phyloP scores from a whole-genome alignment of 345 rosid genomes.

The Citrus medica region DNA sequence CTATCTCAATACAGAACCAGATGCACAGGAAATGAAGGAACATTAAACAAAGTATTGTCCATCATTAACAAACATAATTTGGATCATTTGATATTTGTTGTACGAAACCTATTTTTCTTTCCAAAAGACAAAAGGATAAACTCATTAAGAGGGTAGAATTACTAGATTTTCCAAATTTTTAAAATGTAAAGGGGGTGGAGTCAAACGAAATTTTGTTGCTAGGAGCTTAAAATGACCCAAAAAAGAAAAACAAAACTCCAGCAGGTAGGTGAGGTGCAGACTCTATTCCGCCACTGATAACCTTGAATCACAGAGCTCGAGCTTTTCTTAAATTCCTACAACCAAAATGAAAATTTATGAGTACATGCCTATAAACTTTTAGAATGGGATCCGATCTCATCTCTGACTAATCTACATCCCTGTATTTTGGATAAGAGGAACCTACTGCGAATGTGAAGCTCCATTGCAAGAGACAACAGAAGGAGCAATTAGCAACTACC shows the following conservation, averaged over 20 bases:
- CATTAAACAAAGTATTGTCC: background rate
- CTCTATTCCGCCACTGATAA: background rate
- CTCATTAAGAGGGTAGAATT: background rate
- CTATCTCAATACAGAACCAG: background rate
- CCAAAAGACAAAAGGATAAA: background rate
- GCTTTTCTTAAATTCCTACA: background rate
- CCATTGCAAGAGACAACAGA: background rate
- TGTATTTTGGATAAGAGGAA: background rate
- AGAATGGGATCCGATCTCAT: background rate
- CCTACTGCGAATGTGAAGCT: background rate
- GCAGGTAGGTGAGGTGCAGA: background rate
- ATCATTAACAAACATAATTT: background rate
- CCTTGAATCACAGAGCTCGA: background rate
- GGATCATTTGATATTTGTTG: background rate
- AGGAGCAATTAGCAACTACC: background rate
- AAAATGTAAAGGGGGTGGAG: background rate
- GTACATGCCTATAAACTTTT: background rate
- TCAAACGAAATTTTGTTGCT: background rate
- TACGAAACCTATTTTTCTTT: background rate
- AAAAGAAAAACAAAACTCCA: background rate
- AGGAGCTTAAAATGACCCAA: background rate
- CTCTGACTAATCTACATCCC: background rate
- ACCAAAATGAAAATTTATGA: background rate
- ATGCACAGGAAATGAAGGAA: background rate
- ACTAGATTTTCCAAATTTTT: background rate